A percentile compares a stretch with the other conserved stretches of the same genome.
Conservation (phyloP, 2,329 filamentous ascomycete species). For the Ophiocordyceps unilateralis region DNA sequence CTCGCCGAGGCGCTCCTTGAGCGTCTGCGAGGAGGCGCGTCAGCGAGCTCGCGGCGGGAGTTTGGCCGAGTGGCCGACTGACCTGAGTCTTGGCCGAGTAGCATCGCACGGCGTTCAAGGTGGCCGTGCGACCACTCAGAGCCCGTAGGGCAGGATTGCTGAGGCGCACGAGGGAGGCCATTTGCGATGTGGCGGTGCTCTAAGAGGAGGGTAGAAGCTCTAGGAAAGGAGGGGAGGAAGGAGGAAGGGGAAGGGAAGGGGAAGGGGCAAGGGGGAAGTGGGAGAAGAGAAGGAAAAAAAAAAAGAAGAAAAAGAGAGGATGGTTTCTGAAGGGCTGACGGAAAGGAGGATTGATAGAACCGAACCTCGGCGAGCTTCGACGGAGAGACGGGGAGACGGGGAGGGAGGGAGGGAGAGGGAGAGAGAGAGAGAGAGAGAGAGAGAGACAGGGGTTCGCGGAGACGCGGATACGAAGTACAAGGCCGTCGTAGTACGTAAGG, state of each 20-base stretch:
- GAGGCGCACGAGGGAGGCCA: slow-evolving; percentile 73
- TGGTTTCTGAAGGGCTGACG: not conserved
- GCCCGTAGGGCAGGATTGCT: slow-evolving; percentile 69
- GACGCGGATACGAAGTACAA: too few species aligned
- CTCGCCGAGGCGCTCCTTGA: slow-evolving; percentile 97
- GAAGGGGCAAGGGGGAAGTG: not conserved
- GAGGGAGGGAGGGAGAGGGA: not conserved
- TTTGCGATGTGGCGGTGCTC: slow-evolving; percentile 23
- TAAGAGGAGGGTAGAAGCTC: too few species aligned
- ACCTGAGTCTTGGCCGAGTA: slow-evolving; percentile 91
- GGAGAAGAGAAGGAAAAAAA: not conserved
- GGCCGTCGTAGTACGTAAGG: too few species aligned
- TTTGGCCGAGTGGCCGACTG: slow-evolving; percentile 11
- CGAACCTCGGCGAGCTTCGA: not conserved
- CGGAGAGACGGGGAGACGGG: not conserved
- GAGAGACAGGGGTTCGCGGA: too few species aligned
- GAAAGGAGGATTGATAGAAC: not conserved
- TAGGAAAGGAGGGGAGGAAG: too few species aligned
- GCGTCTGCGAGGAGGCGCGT: slow-evolving; percentile 38
- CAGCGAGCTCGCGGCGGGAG: not conserved
- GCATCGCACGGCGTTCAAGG: slow-evolving; percentile 71
- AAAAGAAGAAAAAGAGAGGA: not conserved
- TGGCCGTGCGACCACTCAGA: slow-evolving; percentile 50
- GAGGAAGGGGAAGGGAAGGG: too few species aligned
- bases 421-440: too few species aligned